Evolutionary conservation across 306 rosid genomes (phyloP).

Genomic region (Alnus glutinosa): DNA sequence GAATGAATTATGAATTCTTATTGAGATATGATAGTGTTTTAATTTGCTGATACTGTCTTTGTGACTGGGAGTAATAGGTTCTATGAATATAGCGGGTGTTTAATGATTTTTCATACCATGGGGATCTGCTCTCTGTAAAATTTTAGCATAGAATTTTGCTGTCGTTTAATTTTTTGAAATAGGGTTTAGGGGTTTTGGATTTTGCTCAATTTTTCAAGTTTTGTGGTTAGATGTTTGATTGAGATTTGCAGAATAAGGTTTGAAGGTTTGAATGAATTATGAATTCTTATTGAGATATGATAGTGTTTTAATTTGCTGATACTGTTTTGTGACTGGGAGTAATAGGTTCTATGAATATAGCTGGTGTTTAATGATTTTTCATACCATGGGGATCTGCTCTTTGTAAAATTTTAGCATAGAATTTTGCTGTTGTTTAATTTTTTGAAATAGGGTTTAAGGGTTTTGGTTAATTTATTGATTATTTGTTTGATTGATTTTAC

Average conservation of each 20-base stretch:
- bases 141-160: background rate
- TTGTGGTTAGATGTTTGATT: conserved; percentile 5
- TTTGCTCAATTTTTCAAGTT: background rate
- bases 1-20: background rate
- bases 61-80: background rate
- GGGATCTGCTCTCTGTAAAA: background rate
- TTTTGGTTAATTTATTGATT: background rate
- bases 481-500: background rate
- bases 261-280: background rate
- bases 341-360: background rate
- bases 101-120: background rate
- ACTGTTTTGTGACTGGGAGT: background rate
- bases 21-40: background rate
- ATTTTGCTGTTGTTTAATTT: background rate
- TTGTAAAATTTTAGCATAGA: background rate
- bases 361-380: background rate
- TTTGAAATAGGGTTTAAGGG: background rate
- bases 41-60: background rate
- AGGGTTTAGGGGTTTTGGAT: background rate
- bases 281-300: background rate
- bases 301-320: background rate
- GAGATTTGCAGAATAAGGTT: background rate
- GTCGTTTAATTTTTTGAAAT: background rate
- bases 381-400: background rate
- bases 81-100: background rate